Conservation (phyloP, 495 filamentous ascomycete species). For the Aspergillus sclerotioniger region DNA sequence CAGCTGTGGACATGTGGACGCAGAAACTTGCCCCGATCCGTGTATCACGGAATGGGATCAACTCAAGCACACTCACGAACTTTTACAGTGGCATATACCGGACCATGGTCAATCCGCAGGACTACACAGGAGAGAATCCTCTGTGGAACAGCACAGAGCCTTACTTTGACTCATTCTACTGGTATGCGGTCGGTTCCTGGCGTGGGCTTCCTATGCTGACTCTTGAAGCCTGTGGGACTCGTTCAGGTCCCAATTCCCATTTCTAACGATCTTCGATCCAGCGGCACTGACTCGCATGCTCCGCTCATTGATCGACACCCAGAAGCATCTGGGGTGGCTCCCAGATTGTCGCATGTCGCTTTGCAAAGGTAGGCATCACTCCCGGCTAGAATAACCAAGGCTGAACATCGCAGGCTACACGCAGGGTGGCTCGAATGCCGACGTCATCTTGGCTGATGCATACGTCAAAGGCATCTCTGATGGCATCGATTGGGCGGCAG, state of each 20-base stretch:
- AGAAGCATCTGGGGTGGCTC: slow-evolving; percentile 64
- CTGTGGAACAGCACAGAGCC: slow-evolving; percentile 67
- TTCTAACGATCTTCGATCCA: slow-evolving; percentile 67
- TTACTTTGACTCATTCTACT: slow-evolving; percentile 55
- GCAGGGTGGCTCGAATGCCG: slow-evolving; percentile 74
- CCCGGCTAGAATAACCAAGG: background rate
- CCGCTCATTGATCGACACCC: slow-evolving; percentile 70
- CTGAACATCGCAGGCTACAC: slow-evolving; percentile 37
- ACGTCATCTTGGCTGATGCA: slow-evolving; percentile 73
- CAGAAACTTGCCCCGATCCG: slow-evolving; percentile 54
- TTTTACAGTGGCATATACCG: slow-evolving; percentile 55
- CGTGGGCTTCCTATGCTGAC: slow-evolving; percentile 14
- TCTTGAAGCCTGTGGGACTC: slow-evolving; percentile 51
- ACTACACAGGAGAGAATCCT: slow-evolving; percentile 74
- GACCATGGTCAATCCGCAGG: slow-evolving; percentile 68
- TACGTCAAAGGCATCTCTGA: slow-evolving; percentile 66
- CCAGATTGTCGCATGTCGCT: slow-evolving; percentile 67
- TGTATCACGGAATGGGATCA: slow-evolving; percentile 46
- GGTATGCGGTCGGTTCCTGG: slow-evolving; percentile 34
- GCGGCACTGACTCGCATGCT: slow-evolving; percentile 59
- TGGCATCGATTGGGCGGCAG: slow-evolving; percentile 65
- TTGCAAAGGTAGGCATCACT: slow-evolving; percentile 55
- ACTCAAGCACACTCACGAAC: slow-evolving; percentile 57
- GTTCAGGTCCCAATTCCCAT: slow-evolving; percentile 63
- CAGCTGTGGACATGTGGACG: slow-evolving; percentile 47